Percentiles rank a stretch among this genome's conserved stretches.
Evolutionary conservation across 169 alveolate species (phyloP).

Genomic region (Plasmodium adleri): DNA sequence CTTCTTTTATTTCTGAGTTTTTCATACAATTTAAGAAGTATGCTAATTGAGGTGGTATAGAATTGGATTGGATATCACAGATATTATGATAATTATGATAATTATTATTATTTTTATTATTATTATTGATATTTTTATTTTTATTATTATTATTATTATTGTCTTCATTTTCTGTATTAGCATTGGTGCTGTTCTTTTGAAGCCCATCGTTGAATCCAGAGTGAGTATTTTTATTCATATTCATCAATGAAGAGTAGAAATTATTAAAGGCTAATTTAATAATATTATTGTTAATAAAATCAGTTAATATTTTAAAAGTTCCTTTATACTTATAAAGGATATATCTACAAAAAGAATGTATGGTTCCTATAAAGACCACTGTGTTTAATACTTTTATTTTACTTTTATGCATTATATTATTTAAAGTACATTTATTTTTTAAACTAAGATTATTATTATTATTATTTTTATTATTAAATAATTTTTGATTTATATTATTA

Average conservation of each 20-base stretch:
- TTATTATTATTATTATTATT: background rate
- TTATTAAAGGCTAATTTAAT: conserved; percentile 44
- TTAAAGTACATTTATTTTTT: conserved; percentile 9
- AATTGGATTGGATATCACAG: too few relatives aligned
- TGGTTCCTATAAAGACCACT: conserved; percentile 76
- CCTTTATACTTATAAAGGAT: conserved; percentile 62
- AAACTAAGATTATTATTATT: background rate
- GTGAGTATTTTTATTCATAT: background rate
- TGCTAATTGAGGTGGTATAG: too few relatives aligned
- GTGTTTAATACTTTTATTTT: conserved; percentile 41
- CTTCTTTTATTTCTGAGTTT: conserved; percentile 12
- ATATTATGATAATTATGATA: too few relatives aligned
- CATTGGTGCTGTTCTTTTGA: background rate
- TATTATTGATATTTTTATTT: background rate
- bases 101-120: too few relatives aligned
- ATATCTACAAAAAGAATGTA: conserved; percentile 81
- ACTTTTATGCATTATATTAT: conserved; percentile 17
- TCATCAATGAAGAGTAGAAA: conserved; percentile 3
- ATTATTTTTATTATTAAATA: conserved; percentile 11
- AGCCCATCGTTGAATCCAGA: background rate
- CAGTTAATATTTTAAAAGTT: conserved; percentile 65
- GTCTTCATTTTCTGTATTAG: background rate
- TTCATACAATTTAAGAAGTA: conserved; percentile 16
- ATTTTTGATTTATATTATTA: conserved; percentile 21
- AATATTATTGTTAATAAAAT: conserved; percentile 22